phyloP scores from a whole-genome alignment of 306 rosid genomes.

The Fragaria iinumae region DNA sequence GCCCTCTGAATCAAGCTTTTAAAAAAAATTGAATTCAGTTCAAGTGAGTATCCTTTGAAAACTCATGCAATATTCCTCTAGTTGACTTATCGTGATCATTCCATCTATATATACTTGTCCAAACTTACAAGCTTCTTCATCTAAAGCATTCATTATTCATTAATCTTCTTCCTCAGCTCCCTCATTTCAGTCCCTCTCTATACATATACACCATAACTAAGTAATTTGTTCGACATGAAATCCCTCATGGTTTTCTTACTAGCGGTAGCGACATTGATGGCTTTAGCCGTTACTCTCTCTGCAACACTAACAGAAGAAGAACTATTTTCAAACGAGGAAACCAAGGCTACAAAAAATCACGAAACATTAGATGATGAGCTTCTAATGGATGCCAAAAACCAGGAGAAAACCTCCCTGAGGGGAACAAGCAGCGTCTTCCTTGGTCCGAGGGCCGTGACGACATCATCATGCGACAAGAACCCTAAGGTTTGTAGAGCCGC shows the following conservation, averaged over 20 bases:
- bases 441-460: neutral
- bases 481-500: slow-evolving; percentile 34
- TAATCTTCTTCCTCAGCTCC: neutral
- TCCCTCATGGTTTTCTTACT: slow-evolving; percentile 23
- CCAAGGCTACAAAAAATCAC: neutral
- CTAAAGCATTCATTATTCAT: neutral
- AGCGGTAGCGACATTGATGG: slow-evolving; percentile 25
- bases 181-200: neutral
- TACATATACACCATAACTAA: neutral
- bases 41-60: neutral
- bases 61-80: neutral
- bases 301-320: slow-evolving; percentile 15
- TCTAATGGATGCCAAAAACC: neutral
- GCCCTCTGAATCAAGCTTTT: neutral
- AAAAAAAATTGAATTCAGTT: neutral
- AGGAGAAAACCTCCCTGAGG: slow-evolving; percentile 14
- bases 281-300: slow-evolving; percentile 32
- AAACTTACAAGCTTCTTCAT: neutral
- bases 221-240: slow-evolving; percentile 21
- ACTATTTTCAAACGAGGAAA: neutral
- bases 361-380: neutral
- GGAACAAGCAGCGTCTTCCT: slow-evolving; percentile 34
- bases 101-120: neutral
- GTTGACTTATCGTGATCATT: neutral
- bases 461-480: slow-evolving; percentile 42